These are phyloP conservation scores for Zizania latifolia DNA, from an alignment of 176 grass and related monocot species.

Conservation along the genomic window DNA sequence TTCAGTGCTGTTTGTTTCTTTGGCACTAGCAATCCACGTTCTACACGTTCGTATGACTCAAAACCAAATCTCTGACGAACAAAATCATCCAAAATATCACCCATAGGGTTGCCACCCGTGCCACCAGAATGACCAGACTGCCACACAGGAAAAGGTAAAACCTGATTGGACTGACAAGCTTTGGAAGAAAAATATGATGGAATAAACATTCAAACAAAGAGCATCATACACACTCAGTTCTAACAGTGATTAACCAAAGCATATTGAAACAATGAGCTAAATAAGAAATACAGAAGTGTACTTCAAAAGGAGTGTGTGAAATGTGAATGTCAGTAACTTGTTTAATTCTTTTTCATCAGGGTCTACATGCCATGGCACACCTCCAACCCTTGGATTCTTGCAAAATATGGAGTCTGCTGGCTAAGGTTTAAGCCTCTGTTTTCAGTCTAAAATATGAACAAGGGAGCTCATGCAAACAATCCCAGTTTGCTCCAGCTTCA, in stretches of 20 bases:
- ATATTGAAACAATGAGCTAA: constrained; percentile 22
- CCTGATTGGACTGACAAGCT: constrained; percentile 10
- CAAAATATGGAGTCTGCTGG: not conserved
- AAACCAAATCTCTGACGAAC: constrained; percentile 79
- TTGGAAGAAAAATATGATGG: constrained; percentile 3
- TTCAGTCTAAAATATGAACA: not conserved
- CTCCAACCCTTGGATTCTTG: not conserved
- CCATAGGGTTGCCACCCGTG: constrained; percentile 63
- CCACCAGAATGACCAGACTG: constrained; percentile 73
- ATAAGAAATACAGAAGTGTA: constrained; percentile 4
- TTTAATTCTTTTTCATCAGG: not conserved
- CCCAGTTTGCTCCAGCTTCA: not conserved
- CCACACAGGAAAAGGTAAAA: constrained; percentile 28
- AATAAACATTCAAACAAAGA: not conserved
- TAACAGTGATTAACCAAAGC: constrained; percentile 14
- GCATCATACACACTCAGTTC: not conserved
- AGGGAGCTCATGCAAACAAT: not conserved
- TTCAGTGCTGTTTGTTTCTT: constrained; percentile 67
- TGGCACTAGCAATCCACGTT: constrained; percentile 46
- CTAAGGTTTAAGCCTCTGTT: not conserved
- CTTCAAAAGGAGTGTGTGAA: not conserved
- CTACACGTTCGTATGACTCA: constrained; percentile 74
- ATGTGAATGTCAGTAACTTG: not conserved
- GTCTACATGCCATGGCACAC: not conserved
- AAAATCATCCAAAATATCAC: constrained; percentile 93